These are phyloP conservation scores for Dictyostelium firmibasis DNA, from an alignment of 78 protist genomes.

Conservation along the genomic window DNA sequence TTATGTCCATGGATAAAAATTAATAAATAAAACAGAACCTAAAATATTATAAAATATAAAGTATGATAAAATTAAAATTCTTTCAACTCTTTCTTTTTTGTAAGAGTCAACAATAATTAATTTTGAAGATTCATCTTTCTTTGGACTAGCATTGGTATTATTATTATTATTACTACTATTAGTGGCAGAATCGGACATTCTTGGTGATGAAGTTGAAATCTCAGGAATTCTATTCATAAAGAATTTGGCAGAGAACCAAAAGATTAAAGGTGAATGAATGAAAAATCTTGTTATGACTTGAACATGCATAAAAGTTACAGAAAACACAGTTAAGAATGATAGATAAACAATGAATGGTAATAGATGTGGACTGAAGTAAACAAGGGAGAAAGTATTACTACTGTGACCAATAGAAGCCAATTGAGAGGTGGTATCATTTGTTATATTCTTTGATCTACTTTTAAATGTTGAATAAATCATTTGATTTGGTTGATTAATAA, in stretches of 20 bases:
- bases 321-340: conserved; percentile 12
- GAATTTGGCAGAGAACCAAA: conserved; percentile 47
- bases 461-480: conserved; percentile 27
- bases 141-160: background rate
- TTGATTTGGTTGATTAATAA: background rate
- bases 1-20: conserved; percentile 83
- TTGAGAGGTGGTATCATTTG: background rate
- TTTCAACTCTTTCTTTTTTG: background rate
- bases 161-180: background rate
- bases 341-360: conserved; percentile 58
- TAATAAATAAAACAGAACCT: conserved; percentile 55
- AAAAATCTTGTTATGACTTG: conserved; percentile 82
- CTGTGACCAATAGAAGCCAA: background rate
- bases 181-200: background rate
- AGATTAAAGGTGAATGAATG: conserved; percentile 58
- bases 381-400: background rate
- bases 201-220: background rate
- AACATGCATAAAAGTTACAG: conserved; percentile 71
- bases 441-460: background rate
- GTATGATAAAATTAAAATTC: conserved; percentile 1
- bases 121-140: background rate
- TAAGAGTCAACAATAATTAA: background rate
- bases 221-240: background rate
- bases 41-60: conserved; percentile 71
- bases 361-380: conserved; percentile 15